Evolutionary conservation across 768 basidiomycete genomes (phyloP), one percentile per base, ranked within the genome.

Genomic region (Hypsizygus marmoreus): DNA sequence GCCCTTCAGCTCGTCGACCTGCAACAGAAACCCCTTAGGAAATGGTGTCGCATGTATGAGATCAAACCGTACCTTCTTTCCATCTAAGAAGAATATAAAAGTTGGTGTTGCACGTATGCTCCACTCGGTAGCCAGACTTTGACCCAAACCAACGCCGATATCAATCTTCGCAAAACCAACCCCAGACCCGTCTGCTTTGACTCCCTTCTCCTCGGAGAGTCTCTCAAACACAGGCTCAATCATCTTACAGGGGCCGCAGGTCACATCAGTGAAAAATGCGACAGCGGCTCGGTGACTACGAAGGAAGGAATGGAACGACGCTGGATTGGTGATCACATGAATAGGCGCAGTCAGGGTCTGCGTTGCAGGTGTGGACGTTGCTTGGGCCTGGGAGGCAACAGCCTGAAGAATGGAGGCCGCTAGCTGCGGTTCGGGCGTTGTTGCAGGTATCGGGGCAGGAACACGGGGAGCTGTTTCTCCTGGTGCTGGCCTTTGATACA

Each of bases 101-200:
- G 91, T 94, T 4, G 94, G 95, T 2, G 91, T 95, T 13, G 77
- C 92, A 12, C 75, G 65, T 1, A 97, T 80, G 11, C 77, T 72
- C 69, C 79, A 88, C 61, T 83, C 72, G 1, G 64, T 49, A 0
- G 86, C 88, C 12, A 95, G 66, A 42, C 70, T 69, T 3, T 65
- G 57, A 0, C 87, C 86, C 64, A 80, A 64, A 0, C 87, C 88
- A 10, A 87, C 77, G 4, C 76, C 80, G 53, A 91, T 70, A 66
- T 97, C 95, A 26, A 97, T 79, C 64, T 91, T 91, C 3, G 86
- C 81, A 55, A 97, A 97, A 2, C 79, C 88, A 16, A 86, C 78
- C 2, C 79, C 80, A n/a, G 58, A 67, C 50, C 62, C 61, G 32
- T 51, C 62, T 28, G 52, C 56, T 17, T 63, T 70, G n/a, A 61